Evolutionary conservation across 768 basidiomycete genomes (phyloP).

Genomic region (Calocybe gangraenosa): DNA sequence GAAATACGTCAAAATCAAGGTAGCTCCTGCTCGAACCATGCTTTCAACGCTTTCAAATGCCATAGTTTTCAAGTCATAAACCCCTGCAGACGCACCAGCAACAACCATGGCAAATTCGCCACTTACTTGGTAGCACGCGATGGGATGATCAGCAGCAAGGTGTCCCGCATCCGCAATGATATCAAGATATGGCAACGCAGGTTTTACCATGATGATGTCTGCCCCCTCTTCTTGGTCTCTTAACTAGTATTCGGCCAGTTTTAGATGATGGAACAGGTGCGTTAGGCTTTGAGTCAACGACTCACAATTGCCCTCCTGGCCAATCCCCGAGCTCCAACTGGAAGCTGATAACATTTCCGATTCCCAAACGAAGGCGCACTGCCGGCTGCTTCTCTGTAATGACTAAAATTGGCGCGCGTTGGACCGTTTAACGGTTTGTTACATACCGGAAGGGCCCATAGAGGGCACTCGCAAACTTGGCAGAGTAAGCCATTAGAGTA

Average conservation of each 20-base stretch:
- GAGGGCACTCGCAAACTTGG: constrained; percentile 92
- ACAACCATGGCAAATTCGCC: constrained; percentile 98
- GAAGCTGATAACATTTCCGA: constrained; percentile 97
- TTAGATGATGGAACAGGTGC: background rate
- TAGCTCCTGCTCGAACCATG: constrained; percentile 90
- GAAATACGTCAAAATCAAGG: constrained; percentile 90
- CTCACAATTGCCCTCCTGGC: constrained; percentile 90
- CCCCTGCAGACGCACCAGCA: constrained; percentile 88
- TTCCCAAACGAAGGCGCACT: constrained; percentile 93
- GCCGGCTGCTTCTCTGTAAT: constrained; percentile 90
- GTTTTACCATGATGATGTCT: constrained; percentile 99
- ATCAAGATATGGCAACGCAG: constrained; percentile 93
- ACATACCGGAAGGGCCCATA: constrained; percentile 92
- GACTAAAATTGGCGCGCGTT: background rate
- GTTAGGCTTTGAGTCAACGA: constrained; percentile 10
- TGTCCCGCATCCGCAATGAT: constrained; percentile 85
- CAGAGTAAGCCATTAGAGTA: constrained; percentile 94
- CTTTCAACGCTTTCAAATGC: constrained; percentile 91
- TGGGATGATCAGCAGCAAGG: constrained; percentile 79
- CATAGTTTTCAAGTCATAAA: constrained; percentile 91
- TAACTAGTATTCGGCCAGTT: constrained; percentile 46
- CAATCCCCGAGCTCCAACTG: constrained; percentile 81
- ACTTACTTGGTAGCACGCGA: constrained; percentile 97
- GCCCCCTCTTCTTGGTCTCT: constrained; percentile 90
- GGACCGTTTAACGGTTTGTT: constrained; percentile 11